Evolutionary conservation across 371 early-diverging fungal genomes (phyloP), one percentile per base, ranked within the genome.

Genomic region (Mucor sp.): DNA sequence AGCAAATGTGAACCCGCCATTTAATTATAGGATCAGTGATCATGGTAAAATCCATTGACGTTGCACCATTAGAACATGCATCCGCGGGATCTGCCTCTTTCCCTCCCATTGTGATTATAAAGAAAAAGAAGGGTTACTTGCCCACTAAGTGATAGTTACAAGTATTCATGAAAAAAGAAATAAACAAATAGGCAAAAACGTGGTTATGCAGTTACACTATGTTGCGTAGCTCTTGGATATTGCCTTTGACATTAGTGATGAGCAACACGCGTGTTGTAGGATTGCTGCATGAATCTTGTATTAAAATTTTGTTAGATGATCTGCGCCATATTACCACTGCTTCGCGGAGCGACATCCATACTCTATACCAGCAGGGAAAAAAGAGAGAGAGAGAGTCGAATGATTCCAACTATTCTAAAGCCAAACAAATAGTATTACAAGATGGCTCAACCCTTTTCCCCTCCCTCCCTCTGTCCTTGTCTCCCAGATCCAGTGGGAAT

Each of bases 401-500:
- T 19, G 8, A 47, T 47, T 47, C 47, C 21, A 21, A 9, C 9
- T 3, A 19, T 47, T 47, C 47, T 47, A 47, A 17, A 17, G 41
- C 41, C 41, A 41, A 21, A 8, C 21, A 2, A 9, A 47, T 47
- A 21, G 47, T 47, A 47, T 9, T 47, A 47, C 47, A 19, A 41
- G 14, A 47, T 47, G 19, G 8, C 8, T 47, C 11, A 17, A 17
- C 15, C 17, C 41, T 41, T 14, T 41, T 17, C 41, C 41, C 41
- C 17, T 11, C 17, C 41, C 17, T 9, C 5, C 41, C 17, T 47
- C 21, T 2, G 37, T 35, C 12, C 37, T 12, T 12, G 11, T 21
- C 23, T 53, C 53, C 53, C 53, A 53, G 53, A 14, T 27, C 27
- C 53, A 53, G 27, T 53, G 53, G 53, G 53, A 53, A 53, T 53